These are phyloP conservation scores for Medicago ruthenica DNA, from an alignment of 306 rosid genomes.

Conservation along the genomic window DNA sequence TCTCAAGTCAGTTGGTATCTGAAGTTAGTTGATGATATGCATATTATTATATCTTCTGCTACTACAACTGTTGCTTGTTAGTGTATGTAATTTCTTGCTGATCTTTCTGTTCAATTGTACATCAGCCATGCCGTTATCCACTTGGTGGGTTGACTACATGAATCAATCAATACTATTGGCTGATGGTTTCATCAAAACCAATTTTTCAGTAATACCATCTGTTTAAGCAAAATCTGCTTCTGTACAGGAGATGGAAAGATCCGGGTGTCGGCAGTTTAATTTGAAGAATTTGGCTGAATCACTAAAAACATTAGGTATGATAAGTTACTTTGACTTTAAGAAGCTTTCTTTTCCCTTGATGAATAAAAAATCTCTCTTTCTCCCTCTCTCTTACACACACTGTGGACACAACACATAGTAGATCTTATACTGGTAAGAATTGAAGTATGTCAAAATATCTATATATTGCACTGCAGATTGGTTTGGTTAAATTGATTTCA, in stretches of 20 bases:
- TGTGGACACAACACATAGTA: neutral
- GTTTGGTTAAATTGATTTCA: conserved; percentile 17
- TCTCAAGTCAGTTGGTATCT: conserved; percentile 19
- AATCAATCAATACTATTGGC: conserved; percentile 8
- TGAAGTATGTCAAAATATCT: conserved; percentile 17
- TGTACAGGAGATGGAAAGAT: conserved; percentile 84
- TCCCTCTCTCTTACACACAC: neutral
- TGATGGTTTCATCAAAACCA: conserved; percentile 12
- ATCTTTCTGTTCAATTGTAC: conserved; percentile 28
- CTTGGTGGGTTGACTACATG: conserved; percentile 4
- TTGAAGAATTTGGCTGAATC: conserved; percentile 75
- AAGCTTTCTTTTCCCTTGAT: conserved; percentile 36
- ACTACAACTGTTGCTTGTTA: conserved; percentile 12
- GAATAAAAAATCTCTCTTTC: neutral
- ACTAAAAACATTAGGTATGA: conserved; percentile 80
- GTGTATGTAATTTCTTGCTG: neutral
- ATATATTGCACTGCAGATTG: conserved; percentile 17
- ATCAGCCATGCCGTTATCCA: conserved; percentile 13
- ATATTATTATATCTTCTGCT: conserved; percentile 6
- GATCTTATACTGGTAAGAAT: conserved; percentile 8
- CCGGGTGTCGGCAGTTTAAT: conserved; percentile 61
- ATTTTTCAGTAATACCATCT: conserved; percentile 19
- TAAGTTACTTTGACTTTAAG: conserved; percentile 32
- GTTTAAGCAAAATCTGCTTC: conserved; percentile 42
- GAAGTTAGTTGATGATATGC: conserved; percentile 11